Evolutionary conservation across 2,329 filamentous ascomycete species (phyloP).

Genomic region (Lachnellula cervina): DNA sequence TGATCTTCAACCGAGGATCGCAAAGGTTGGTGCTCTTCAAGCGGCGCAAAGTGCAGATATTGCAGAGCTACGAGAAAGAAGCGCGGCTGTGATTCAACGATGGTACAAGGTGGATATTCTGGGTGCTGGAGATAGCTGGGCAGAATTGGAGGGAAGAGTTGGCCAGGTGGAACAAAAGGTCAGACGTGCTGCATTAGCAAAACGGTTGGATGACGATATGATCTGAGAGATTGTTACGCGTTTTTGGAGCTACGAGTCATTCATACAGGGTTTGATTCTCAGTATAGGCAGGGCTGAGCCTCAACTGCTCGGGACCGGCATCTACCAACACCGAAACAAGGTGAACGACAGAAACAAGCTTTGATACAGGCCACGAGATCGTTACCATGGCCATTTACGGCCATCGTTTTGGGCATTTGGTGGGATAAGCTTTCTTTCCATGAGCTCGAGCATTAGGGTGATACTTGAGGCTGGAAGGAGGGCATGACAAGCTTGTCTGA

Average conservation of each 20-base stretch:
- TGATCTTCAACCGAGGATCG: conserved; percentile 29
- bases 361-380: neutral
- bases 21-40: conserved; percentile 29
- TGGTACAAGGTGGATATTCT: conserved; percentile 31
- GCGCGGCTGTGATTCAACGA: conserved; percentile 27
- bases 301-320: neutral
- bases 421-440: neutral
- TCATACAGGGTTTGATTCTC: neutral
- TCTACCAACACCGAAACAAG: neutral
- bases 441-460: neutral
- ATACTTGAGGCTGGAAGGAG: neutral
- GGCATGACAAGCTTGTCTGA: neutral
- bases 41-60: conserved; percentile 28
- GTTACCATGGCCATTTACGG: neutral
- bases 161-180: conserved; percentile 27
- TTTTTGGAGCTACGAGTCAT: neutral
- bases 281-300: neutral
- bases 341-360: neutral
- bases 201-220: neutral
- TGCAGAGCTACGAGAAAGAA: conserved; percentile 26
- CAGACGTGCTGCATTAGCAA: conserved; percentile 17
- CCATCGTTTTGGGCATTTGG: too few species aligned
- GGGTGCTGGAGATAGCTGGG: conserved; percentile 30
- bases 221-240: neutral
- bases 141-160: conserved; percentile 29